Base-by-base conservation (phyloP, 306 rosid species). In the Cucurbita pepo region DNA sequence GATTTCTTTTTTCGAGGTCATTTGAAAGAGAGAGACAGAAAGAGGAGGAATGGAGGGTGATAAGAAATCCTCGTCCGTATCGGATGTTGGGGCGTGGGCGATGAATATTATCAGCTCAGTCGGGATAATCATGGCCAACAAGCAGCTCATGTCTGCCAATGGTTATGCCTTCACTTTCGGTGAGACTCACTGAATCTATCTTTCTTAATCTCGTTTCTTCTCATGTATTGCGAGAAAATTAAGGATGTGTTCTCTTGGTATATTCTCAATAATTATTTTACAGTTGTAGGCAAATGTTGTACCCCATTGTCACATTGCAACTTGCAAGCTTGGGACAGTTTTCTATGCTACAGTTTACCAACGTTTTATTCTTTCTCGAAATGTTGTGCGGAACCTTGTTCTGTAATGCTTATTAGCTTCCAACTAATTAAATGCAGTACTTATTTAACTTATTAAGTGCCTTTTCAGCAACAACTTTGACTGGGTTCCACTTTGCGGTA, bases 401-500 rank as follows among this genome's bases (percentile, higher is more conserved):
- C 69, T 60, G 47, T 38, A 15, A 37, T 60, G 43, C 45, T 25
- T 59, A 38, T 62, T 62, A 13, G 15, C 70, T n/a, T 40, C 34
- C 34, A 41, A 4, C 71, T 40, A 9, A 18, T 64, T 18, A 40
- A 41, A n/a, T 63, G 16, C 15, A 37, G 1, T 37, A 61, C 12
- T 11, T 38, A 6, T 15, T 15, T 15, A 18, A 22, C 62, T 40
- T 57, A 57, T 40, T 52, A 52, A 22, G 38, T 75, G 40, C 5
- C n/a, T 56, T 77, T 56, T 67, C 97, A 91, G 97, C 97, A 18
- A 91, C 90, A 63, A 85, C 96, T 14, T 79, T 91, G 76, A 91
- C 97, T 75, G 97, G 97, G 61, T 91, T 91, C 75, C 97, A 91
- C 83, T 91, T 91, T 63, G 91, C 94, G 56, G 96, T 88, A 6